Conservation (phyloP, 345 rosid genomes). For the Geranium rotundifolium region DNA sequence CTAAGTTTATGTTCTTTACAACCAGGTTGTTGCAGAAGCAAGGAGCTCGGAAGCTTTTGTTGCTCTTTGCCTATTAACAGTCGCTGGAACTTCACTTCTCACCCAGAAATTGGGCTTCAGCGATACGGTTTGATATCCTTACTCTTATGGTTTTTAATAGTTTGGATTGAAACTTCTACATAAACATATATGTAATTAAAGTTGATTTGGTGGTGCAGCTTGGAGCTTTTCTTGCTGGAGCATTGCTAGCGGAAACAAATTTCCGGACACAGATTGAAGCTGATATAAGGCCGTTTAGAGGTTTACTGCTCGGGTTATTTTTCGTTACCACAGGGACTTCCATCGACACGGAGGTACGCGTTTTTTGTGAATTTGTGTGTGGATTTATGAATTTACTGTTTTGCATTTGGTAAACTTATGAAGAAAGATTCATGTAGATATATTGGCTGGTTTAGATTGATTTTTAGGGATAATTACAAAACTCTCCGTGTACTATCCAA, state of each 20-base stretch:
- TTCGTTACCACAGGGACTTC: constrained; percentile 96
- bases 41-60: constrained; percentile 96
- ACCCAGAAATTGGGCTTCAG: constrained; percentile 93
- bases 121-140: constrained; percentile 56
- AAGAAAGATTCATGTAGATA: too few relatives aligned
- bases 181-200: neutral
- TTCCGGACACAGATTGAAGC: constrained; percentile 96
- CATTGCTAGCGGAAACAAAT: constrained; percentile 89
- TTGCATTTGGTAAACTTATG: neutral
- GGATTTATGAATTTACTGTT: neutral
- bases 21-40: constrained; percentile 90
- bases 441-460: too few relatives aligned
- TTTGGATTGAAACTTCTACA: neutral
- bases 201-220: constrained; percentile 36
- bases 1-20: constrained; percentile 12
- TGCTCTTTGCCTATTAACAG: constrained; percentile 87
- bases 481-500: too few relatives aligned
- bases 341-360: constrained; percentile 73
- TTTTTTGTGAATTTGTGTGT: neutral
- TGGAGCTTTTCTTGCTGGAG: constrained; percentile 98
- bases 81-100: constrained; percentile 84
- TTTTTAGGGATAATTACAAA: too few relatives aligned
- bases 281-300: constrained; percentile 95
- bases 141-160: constrained; percentile 1
- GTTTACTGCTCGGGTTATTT: constrained; percentile 88